Conservation (phyloP, 352 stramenopile genomes). For the Phytophthora tentaculata region DNA sequence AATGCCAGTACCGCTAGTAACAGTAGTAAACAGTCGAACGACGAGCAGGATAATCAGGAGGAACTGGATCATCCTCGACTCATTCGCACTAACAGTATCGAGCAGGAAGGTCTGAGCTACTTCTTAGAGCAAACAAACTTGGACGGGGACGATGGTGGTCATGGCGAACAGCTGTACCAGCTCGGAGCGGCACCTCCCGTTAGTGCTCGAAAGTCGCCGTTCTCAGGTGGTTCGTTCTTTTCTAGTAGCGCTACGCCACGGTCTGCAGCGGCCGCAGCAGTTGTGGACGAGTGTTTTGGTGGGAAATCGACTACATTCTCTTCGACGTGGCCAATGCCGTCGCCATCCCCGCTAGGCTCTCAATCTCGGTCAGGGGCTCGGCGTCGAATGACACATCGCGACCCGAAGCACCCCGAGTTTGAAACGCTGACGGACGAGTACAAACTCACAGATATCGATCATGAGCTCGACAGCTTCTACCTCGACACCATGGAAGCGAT, state of each 20-base stretch:
- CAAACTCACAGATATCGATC: conserved; percentile 82
- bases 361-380: conserved; percentile 13
- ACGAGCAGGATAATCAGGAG: conserved; percentile 18
- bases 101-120: conserved; percentile 79
- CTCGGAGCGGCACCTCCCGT: conserved; percentile 24
- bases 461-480: conserved; percentile 87
- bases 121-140: conserved; percentile 78
- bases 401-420: conserved; percentile 68
- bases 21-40: conserved; percentile 20
- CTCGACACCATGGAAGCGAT: conserved; percentile 73
- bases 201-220: conserved; percentile 28
- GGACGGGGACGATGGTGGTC: conserved; percentile 22
- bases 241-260: conserved; percentile 16
- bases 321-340: conserved; percentile 33
- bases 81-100: conserved; percentile 70
- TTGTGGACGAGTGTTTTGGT: conserved; percentile 66
- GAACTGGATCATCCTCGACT: conserved; percentile 60
- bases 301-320: conserved; percentile 37
- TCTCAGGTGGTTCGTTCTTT: conserved; percentile 31
- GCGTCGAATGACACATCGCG: conserved; percentile 36
- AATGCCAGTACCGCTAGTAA: conserved; percentile 24
- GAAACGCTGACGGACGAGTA: conserved; percentile 79
- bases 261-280: conserved; percentile 34
- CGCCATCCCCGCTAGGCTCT: conserved; percentile 16
- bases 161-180: conserved; percentile 39